Percentiles rank a stretch among this genome's conserved stretches.
Conservation (phyloP, 805 yeast species). For the Phaffomyces opuntiae region DNA sequence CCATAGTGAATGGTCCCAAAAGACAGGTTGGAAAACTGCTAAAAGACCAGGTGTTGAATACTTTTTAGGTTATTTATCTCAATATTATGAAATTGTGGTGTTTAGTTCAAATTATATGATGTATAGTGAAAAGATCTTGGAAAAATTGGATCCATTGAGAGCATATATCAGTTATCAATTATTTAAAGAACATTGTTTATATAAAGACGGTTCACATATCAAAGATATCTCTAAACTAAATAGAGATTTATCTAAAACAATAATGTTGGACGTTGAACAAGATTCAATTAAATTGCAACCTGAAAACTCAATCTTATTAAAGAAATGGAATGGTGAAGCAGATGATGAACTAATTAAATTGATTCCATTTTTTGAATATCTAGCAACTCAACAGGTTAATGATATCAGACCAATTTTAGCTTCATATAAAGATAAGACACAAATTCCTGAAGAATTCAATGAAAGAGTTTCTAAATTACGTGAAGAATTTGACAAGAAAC, state of each 20-base stretch:
- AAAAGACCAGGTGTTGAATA: slow-evolving; percentile 98
- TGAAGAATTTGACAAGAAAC: slow-evolving; percentile 58
- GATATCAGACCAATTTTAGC: slow-evolving; percentile 87
- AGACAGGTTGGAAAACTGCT: slow-evolving; percentile 96
- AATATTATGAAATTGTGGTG: slow-evolving; percentile 91
- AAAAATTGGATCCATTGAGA: slow-evolving; percentile 88
- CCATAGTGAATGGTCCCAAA: slow-evolving; percentile 87
- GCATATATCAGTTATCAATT: slow-evolving; percentile 83
- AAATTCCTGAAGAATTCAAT: slow-evolving; percentile 73
- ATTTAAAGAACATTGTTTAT: slow-evolving; percentile 80
- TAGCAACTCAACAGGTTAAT: slow-evolving; percentile 77
- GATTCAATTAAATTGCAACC: slow-evolving; percentile 78
- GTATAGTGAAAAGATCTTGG: slow-evolving; percentile 76
- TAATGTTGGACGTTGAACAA: slow-evolving; percentile 72
- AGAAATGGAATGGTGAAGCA: slow-evolving; percentile 80
- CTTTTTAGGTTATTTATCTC: slow-evolving; percentile 89
- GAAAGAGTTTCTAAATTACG: slow-evolving; percentile 73
- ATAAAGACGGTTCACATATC: slow-evolving; percentile 80
- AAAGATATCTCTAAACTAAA: slow-evolving; percentile 87
- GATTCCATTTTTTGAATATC: slow-evolving; percentile 90
- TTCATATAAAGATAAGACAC: slow-evolving; percentile 58
- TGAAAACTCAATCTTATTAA: slow-evolving; percentile 83
- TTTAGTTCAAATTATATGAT: slow-evolving; percentile 82
- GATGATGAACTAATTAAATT: slow-evolving; percentile 74
- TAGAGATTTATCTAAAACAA: slow-evolving; percentile 79